Base-by-base conservation (phyloP, 2,329 filamentous ascomycete genomes). In the Talaromyces sp. region DNA sequence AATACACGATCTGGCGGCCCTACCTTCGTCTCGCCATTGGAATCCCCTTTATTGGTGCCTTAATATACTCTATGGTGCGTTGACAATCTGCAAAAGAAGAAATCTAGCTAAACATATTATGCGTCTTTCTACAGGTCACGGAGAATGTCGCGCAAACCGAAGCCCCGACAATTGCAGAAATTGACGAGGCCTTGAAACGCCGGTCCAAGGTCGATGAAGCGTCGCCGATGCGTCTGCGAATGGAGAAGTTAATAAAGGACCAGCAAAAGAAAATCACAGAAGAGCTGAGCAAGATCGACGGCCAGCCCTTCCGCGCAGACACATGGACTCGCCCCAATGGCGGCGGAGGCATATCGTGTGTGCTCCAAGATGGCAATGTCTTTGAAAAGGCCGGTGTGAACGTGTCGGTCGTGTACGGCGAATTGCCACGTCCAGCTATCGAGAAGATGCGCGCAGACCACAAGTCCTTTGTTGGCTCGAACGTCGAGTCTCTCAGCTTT, bases 301-400 rank as follows among this genome's bases (percentile, higher is more conserved):
- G 92, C 62, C 87, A 85, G 66, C 84, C 86, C 67, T 99, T 99
- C 81, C 85, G 85, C 63, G 82, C 87, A 63, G 95, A 99, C 78
- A 88, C 89, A 66, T 99, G 95, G 95, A 84, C 87, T 64, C 87
- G 95, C 57, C 88, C 90, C 62, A 88, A 92, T 72, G 95, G 95
- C 59, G 95, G 95, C 50, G 95, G 95, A 61, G 95, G 95, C 66
- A 93, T 94, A 69, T 96, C 92, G 16, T 96, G 93, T 76, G 93
- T 99, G 44, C 82, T 99, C 18, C 95, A 99, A 76, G 92, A 97
- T 67, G 93, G 95, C 68, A 94, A 96, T 65, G 92, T 97, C 57
- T 99, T 99, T 71, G 95, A 99, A 77, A 99, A 99, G 79, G 95
- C 91, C 52, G 95, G 95, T 33, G 92, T 98, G 63, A 96, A 96